Percentiles rank a stretch among this genome's conserved stretches.
Conservation (phyloP, 2,329 filamentous ascomycete genomes). For the Penicillium sp. region DNA sequence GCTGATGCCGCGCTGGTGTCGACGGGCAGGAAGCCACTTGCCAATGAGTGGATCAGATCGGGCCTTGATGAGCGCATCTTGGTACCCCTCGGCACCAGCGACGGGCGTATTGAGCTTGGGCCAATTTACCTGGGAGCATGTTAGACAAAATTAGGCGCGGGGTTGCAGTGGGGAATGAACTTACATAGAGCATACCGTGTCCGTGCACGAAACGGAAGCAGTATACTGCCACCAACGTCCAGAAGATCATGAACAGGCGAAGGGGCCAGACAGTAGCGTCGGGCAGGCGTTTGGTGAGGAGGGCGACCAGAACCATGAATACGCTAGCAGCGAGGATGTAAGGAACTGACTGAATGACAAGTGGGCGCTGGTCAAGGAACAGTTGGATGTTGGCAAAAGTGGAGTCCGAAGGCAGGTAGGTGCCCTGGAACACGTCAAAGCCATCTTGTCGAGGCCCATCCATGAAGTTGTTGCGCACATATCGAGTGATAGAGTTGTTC, state of each 20-base stretch:
- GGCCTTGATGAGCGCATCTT: constrained; percentile 80
- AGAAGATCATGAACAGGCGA: constrained; percentile 79
- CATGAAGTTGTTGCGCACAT: constrained; percentile 89
- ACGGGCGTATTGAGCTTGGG: constrained; percentile 89
- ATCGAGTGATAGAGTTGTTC: constrained; percentile 84
- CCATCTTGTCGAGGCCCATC: constrained; percentile 94
- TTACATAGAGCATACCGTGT: constrained; percentile 92
- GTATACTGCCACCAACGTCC: constrained; percentile 69
- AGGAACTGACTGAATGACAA: constrained; percentile 89
- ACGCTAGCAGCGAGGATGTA: constrained; percentile 84
- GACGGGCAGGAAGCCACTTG: constrained; percentile 60
- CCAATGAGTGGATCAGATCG: constrained; percentile 82
- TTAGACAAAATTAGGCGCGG: constrained; percentile 4
- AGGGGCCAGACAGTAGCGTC: constrained; percentile 78
- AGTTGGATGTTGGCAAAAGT: constrained; percentile 71
- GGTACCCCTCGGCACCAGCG: constrained; percentile 83
- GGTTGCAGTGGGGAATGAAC: constrained; percentile 40
- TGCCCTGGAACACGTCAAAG: constrained; percentile 90
- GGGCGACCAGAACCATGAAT: constrained; percentile 76
- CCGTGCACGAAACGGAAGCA: constrained; percentile 73
- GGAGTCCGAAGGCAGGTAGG: constrained; percentile 73
- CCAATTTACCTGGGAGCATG: constrained; percentile 78
- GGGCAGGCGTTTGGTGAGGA: constrained; percentile 70
- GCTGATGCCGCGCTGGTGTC: constrained; percentile 80
- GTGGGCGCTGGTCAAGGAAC: constrained; percentile 80